Conservation (phyloP, 129 eudicot genomes). For the Lonicera japonica region DNA sequence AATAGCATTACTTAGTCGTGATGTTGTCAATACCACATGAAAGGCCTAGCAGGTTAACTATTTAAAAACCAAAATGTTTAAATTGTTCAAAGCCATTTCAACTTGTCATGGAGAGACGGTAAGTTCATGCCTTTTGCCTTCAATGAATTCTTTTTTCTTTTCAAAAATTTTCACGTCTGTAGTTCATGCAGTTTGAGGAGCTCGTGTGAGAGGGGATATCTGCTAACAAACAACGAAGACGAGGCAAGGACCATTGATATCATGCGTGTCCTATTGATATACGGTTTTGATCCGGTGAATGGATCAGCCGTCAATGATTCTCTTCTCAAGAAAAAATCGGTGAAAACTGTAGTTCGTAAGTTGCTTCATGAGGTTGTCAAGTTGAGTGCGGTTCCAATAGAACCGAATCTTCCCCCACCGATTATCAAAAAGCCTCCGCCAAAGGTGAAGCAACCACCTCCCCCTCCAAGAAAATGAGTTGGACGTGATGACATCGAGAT, state of each 20-base stretch:
- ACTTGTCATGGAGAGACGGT: too few relatives aligned
- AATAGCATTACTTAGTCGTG: too few relatives aligned
- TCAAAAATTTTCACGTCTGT: slow-evolving; percentile 71
- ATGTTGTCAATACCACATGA: too few relatives aligned
- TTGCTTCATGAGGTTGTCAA: slow-evolving; percentile 87
- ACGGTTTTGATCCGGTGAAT: slow-evolving; percentile 80
- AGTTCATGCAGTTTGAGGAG: slow-evolving; percentile 92
- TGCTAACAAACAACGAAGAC: slow-evolving; percentile 93
- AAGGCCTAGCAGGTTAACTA: too few relatives aligned
- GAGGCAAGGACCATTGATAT: slow-evolving; percentile 94
- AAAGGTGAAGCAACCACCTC: slow-evolving; percentile 94
- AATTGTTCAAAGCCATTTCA: too few relatives aligned
- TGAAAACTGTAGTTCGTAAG: slow-evolving; percentile 69
- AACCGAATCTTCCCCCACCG: slow-evolving; percentile 93
- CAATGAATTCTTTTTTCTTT: background rate
- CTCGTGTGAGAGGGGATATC: slow-evolving; percentile 79
- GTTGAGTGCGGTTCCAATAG: slow-evolving; percentile 88
- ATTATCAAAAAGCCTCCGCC: slow-evolving; percentile 81
- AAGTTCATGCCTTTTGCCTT: background rate
- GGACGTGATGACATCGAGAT: slow-evolving; percentile 95
- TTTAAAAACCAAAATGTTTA: too few relatives aligned
- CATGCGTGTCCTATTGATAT: slow-evolving; percentile 81
- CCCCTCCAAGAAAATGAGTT: slow-evolving; percentile 81
- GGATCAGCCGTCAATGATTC: slow-evolving; percentile 74
- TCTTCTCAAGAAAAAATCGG: slow-evolving; percentile 65